These are phyloP conservation scores for Backusella macrospora DNA, from an alignment of 192 early-diverging fungal genomes.

Conservation along the genomic window DNA sequence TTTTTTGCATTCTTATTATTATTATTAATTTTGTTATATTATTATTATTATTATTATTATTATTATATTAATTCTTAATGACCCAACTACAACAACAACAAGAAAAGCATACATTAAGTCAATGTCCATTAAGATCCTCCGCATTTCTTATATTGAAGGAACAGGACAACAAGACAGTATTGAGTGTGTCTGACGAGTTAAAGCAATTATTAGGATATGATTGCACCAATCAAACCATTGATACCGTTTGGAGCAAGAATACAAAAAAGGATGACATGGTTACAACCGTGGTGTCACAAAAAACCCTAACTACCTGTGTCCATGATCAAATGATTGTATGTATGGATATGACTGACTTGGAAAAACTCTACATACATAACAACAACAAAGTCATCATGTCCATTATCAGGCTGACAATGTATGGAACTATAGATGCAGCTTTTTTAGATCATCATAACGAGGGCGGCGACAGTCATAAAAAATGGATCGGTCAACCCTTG, in stretches of 20 bases:
- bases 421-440: constrained; percentile 37
- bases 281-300: not conserved
- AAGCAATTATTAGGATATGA: constrained; percentile 11
- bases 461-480: not conserved
- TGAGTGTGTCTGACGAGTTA: constrained; percentile 1
- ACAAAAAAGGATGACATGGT: constrained; percentile 11
- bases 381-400: not conserved
- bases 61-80: not conserved
- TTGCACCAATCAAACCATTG: not conserved
- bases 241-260: not conserved
- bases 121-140: constrained; percentile 24
- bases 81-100: not conserved
- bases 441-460: constrained; percentile 1
- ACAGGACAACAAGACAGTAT: constrained; percentile 7
- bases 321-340: constrained; percentile 16
- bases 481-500: constrained; percentile 23
- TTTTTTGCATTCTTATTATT: too few species aligned
- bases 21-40: too few species aligned
- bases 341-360: constrained; percentile 18
- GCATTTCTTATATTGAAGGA: constrained; percentile 17
- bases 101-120: constrained; percentile 5
- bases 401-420: constrained; percentile 29
- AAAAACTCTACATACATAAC: not conserved
- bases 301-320: constrained; percentile 21
- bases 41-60: too few species aligned